phyloP scores from a whole-genome alignment of 108 stramenopile species.

The Fragilariopsis cylindrus region DNA sequence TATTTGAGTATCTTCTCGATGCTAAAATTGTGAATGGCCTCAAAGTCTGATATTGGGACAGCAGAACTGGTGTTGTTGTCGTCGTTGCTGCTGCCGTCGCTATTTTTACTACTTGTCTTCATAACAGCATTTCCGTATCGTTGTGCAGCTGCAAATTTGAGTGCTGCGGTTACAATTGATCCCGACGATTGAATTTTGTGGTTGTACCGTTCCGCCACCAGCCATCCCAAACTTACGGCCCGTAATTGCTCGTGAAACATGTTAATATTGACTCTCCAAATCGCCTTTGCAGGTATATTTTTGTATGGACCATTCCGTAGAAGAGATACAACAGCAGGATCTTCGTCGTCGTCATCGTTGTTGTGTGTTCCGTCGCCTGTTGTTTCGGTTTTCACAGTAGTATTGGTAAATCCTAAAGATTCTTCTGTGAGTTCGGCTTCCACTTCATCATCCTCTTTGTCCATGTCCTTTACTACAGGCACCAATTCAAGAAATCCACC shows the following conservation, averaged over 20 bases:
- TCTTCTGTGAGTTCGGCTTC: not conserved
- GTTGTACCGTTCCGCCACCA: conserved; percentile 68
- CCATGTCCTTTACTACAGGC: conserved; percentile 34
- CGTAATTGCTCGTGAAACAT: conserved; percentile 81
- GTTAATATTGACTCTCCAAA: conserved; percentile 63
- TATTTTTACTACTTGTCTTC: conserved; percentile 6
- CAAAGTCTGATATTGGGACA: conserved; percentile 27
- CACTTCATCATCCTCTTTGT: conserved; percentile 14
- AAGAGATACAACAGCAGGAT: conserved; percentile 30
- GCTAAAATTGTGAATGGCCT: conserved; percentile 47
- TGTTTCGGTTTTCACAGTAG: not conserved
- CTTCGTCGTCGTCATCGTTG: conserved; percentile 42
- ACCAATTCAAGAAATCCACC: conserved; percentile 63
- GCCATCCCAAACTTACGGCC: conserved; percentile 55
- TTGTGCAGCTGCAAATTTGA: conserved; percentile 44
- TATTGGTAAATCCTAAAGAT: not conserved
- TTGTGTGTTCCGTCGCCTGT: conserved; percentile 16
- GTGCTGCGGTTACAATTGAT: conserved; percentile 63
- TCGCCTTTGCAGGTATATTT: conserved; percentile 44
- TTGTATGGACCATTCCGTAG: conserved; percentile 46
- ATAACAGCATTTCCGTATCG: not conserved
- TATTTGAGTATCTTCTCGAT: conserved; percentile 54
- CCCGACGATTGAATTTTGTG: conserved; percentile 53
- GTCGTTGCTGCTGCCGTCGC: conserved; percentile 1
- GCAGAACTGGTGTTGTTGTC: not conserved